phyloP scores from a whole-genome alignment of 352 stramenopile genomes.

The Globisporangium cystogenes region DNA sequence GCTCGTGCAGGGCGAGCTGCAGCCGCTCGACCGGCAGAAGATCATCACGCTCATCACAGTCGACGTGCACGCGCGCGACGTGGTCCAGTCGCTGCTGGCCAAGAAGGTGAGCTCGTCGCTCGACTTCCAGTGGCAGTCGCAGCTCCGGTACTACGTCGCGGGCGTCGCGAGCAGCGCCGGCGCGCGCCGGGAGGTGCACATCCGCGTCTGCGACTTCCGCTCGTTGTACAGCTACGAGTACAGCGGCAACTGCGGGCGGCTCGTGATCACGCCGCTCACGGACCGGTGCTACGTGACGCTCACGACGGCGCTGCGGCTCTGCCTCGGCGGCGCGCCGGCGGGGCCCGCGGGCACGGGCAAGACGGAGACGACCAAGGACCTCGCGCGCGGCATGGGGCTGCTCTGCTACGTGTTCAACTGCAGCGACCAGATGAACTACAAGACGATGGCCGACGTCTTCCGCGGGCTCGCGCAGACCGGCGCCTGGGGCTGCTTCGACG shows the following conservation, averaged over 20 bases:
- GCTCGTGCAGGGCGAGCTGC: conserved; percentile 86
- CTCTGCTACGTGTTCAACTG: conserved; percentile 89
- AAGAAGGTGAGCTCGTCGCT: conserved; percentile 91
- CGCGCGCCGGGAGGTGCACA: conserved; percentile 69
- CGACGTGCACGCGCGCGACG: conserved; percentile 94
- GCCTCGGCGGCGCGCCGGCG: conserved; percentile 69
- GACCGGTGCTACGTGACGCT: conserved; percentile 89
- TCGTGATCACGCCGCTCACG: conserved; percentile 92
- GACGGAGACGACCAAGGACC: conserved; percentile 84
- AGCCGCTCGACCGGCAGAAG: conserved; percentile 78
- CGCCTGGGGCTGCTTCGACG: conserved; percentile 97
- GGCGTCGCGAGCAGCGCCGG: conserved; percentile 33
- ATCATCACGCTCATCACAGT: conserved; percentile 98
- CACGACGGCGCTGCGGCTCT: conserved; percentile 74
- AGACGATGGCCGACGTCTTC: conserved; percentile 97
- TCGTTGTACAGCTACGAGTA: conserved; percentile 96
- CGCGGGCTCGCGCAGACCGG: conserved; percentile 91
- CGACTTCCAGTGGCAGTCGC: conserved; percentile 95
- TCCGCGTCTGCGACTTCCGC: conserved; percentile 89
- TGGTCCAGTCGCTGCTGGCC: conserved; percentile 89
- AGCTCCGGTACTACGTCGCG: conserved; percentile 91
- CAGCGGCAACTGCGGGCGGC: conserved; percentile 90
- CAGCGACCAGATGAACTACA: conserved; percentile 92
- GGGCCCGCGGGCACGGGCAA: conserved; percentile 83
- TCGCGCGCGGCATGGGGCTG: conserved; percentile 67